These are phyloP conservation scores for Glaciozyma martinii DNA, from an alignment of 768 basidiomycete species.

Conservation along the genomic window DNA sequence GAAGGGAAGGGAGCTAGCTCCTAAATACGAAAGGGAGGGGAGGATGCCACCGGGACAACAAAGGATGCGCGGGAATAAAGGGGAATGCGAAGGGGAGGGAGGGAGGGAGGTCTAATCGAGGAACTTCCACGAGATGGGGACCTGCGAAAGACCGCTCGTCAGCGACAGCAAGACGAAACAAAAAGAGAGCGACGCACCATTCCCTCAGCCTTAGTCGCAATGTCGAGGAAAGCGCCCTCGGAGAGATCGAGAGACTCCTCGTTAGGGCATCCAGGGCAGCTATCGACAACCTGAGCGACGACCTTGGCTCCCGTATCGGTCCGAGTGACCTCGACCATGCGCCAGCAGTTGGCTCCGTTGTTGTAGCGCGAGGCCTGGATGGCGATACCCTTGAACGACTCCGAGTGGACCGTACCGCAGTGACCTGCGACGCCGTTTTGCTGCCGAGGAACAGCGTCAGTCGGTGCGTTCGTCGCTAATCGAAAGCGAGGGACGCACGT, in stretches of 20 bases:
- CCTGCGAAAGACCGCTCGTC: background rate
- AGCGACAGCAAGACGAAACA: background rate
- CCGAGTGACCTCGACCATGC: constrained; percentile 23
- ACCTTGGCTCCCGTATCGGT: constrained; percentile 20
- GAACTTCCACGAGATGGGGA: background rate
- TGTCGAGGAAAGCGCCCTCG: constrained; percentile 9
- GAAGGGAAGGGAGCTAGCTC: background rate
- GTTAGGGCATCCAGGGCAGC: background rate
- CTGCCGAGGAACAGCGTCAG: no score
- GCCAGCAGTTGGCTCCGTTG: constrained; percentile 30
- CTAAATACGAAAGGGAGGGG: background rate
- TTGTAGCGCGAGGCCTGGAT: constrained; percentile 28
- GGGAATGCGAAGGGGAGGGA: background rate
- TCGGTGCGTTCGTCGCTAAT: no score
- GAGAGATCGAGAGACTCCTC: constrained; percentile 10
- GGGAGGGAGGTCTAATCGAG: background rate
- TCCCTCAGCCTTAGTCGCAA: background rate
- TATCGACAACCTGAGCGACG: constrained; percentile 19
- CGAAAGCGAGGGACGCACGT: background rate
- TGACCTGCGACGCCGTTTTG: constrained; percentile 28
- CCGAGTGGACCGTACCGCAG: constrained; percentile 19
- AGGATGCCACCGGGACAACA: background rate
- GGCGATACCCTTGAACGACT: constrained; percentile 16
- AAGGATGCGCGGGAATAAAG: background rate
- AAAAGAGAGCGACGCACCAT: background rate